Conservation (phyloP, 1,284 basidiomycete genomes). For the Pseudomicrostroma phylloplanum region DNA sequence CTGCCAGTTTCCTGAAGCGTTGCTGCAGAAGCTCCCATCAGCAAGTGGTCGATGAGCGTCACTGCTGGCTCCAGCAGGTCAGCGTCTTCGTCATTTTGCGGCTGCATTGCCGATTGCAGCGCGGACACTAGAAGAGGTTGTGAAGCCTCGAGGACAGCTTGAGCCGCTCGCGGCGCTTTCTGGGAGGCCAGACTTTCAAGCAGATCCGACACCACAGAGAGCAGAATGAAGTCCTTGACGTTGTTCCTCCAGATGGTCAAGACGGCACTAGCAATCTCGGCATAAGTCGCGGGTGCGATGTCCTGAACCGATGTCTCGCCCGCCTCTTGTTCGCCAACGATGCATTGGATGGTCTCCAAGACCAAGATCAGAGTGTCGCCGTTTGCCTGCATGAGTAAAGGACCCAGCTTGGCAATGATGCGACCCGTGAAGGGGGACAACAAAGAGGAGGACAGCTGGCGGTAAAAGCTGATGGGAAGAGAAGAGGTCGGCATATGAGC, state of each 20-base stretch:
- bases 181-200: constrained; percentile 59
- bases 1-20: constrained; percentile 64
- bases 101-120: constrained; percentile 56
- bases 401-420: constrained; percentile 75
- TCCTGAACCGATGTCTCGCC: constrained; percentile 12
- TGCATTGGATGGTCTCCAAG: constrained; percentile 73
- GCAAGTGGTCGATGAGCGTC: constrained; percentile 62
- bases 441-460: constrained; percentile 56
- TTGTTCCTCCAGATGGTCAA: constrained; percentile 60
- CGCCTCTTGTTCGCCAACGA: constrained; percentile 64
- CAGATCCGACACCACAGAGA: constrained; percentile 78
- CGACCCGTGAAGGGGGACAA: constrained; percentile 62
- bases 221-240: constrained; percentile 77
- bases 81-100: constrained; percentile 16
- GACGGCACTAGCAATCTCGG: constrained; percentile 56
- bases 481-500: neutral
- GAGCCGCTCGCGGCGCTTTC: constrained; percentile 59
- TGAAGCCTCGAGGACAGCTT: constrained; percentile 65
- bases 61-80: constrained; percentile 56
- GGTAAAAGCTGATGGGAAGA: constrained; percentile 53
- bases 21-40: constrained; percentile 61
- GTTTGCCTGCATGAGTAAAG: constrained; percentile 70
- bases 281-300: constrained; percentile 18
- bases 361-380: constrained; percentile 87
- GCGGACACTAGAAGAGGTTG: constrained; percentile 66